Conservation (phyloP, 2,329 filamentous ascomycete genomes). For the Emericellopsis cladophorae region DNA sequence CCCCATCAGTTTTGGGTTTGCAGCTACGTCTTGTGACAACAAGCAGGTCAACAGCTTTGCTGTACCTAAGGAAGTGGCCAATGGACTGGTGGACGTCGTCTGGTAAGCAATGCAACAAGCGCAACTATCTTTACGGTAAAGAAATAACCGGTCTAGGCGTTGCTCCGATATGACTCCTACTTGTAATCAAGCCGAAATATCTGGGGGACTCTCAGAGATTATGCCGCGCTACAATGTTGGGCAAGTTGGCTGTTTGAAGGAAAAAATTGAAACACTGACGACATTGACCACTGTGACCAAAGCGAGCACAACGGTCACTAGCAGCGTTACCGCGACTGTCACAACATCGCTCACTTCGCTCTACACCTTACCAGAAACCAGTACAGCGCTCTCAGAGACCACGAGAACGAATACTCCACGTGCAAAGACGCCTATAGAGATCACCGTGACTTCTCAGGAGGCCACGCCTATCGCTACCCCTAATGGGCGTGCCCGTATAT, state of each 20-base stretch:
- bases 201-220: background rate
- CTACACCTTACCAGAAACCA: background rate
- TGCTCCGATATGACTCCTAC: background rate
- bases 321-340: background rate
- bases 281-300: background rate
- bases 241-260: background rate
- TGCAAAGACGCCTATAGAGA: background rate
- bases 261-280: background rate
- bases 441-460: background rate
- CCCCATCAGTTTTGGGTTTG: background rate
- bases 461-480: background rate
- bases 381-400: background rate
- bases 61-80: background rate
- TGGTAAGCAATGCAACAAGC: background rate
- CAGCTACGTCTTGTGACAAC: background rate
- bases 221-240: background rate
- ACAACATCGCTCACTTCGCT: background rate
- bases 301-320: background rate
- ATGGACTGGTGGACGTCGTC: background rate
- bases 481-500: background rate
- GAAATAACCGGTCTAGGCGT: background rate
- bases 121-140: background rate
- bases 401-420: background rate
- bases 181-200: background rate
- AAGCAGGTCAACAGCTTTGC: background rate